Evolutionary conservation across 805 yeast species (phyloP).

Genomic region (Ogataea minuta): DNA sequence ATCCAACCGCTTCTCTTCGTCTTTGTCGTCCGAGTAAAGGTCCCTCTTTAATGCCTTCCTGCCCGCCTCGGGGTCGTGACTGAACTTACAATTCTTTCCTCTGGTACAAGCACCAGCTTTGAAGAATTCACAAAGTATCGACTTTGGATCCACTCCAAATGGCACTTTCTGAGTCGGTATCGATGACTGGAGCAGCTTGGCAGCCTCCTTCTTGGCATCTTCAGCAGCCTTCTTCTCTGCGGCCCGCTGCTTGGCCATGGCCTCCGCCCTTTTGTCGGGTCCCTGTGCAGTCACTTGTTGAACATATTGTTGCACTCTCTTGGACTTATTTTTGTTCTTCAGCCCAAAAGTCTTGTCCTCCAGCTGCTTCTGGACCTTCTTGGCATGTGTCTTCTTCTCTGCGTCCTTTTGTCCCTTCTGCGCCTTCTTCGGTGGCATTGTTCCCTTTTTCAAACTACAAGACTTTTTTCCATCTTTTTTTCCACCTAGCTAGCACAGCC

Average conservation of each 20-base stretch:
- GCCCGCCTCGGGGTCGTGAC: slow-evolving; percentile 83
- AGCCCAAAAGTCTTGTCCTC: slow-evolving; percentile 93
- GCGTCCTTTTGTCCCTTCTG: slow-evolving; percentile 43
- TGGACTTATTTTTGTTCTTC: slow-evolving; percentile 92
- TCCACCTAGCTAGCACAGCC: slow-evolving; percentile 11
- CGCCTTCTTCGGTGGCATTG: slow-evolving; percentile 81
- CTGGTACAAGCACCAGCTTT: slow-evolving; percentile 80
- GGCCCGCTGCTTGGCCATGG: slow-evolving; percentile 61
- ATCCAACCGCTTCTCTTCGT: slow-evolving; percentile 48
- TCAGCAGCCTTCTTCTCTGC: slow-evolving; percentile 92
- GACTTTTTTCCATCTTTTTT: slow-evolving; percentile 14
- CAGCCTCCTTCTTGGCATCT: slow-evolving; percentile 83
- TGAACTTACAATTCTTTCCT: slow-evolving; percentile 85
- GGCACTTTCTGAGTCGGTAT: slow-evolving; percentile 82
- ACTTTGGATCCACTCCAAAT: slow-evolving; percentile 96
- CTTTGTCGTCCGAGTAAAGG: slow-evolving; percentile 85
- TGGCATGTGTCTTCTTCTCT: slow-evolving; percentile 60
- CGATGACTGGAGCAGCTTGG: slow-evolving; percentile 64
- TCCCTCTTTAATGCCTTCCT: slow-evolving; percentile 89
- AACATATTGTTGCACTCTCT: slow-evolving; percentile 77
- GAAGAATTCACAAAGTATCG: slow-evolving; percentile 86
- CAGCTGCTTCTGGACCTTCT: slow-evolving; percentile 58
- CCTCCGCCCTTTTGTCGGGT: slow-evolving; percentile 45
- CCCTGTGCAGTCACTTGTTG: slow-evolving; percentile 67
- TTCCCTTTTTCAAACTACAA: not conserved